These are phyloP conservation scores for Staphylotrichum longicolle DNA, from an alignment of 495 filamentous ascomycete species.

Conservation along the genomic window DNA sequence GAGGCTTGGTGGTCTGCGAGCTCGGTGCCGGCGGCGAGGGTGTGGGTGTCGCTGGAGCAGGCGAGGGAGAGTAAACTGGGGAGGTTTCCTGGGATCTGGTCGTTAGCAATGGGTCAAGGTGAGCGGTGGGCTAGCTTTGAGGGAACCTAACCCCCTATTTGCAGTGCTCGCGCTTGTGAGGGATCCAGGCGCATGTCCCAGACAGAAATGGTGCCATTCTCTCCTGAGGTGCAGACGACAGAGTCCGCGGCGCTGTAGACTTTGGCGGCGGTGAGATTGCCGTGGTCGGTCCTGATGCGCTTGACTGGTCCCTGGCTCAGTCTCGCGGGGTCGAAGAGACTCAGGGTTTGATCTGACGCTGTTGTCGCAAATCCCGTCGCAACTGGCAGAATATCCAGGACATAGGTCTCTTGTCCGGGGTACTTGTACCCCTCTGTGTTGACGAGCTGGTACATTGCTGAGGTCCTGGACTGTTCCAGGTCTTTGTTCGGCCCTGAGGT, in stretches of 20 bases:
- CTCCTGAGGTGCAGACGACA: constrained; percentile 57
- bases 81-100: constrained; percentile 13
- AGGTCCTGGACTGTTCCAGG: background rate
- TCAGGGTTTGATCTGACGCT: constrained; percentile 55
- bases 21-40: constrained; percentile 76
- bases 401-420: constrained; percentile 46
- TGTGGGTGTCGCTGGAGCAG: constrained; percentile 54
- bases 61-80: constrained; percentile 66
- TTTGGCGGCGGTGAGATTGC: constrained; percentile 57
- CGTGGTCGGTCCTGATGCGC: constrained; percentile 47
- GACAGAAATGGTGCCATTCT: constrained; percentile 57
- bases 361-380: constrained; percentile 47
- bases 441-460: constrained; percentile 47
- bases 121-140: no score
- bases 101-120: constrained; percentile 27
- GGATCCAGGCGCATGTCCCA: constrained; percentile 55
- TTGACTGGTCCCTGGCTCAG: constrained; percentile 43
- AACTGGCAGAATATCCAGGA: constrained; percentile 51
- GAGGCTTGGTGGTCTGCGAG: constrained; percentile 67
- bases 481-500: background rate
- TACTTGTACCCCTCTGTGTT: constrained; percentile 45
- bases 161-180: constrained; percentile 33
- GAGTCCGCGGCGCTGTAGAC: constrained; percentile 41
- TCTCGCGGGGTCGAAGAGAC: constrained; percentile 50
- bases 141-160: constrained; percentile 46